Evolutionary conservation across 805 yeast species (phyloP), one percentile per base, ranked within the genome.

Genomic region (Yamadazyma akitaensis): DNA sequence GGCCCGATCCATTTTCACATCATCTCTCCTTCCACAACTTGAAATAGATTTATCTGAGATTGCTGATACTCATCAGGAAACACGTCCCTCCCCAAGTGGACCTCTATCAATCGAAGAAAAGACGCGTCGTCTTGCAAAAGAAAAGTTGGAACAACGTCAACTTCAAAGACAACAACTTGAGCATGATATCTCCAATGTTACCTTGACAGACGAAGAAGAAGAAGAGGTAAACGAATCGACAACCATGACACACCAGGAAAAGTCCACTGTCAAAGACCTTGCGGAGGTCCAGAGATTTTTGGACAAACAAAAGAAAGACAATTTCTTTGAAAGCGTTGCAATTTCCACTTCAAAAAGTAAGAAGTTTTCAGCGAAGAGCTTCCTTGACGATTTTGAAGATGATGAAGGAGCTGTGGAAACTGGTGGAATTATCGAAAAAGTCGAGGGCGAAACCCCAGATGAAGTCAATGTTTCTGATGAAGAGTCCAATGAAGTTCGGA

Each of bases 181-280:
- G 41, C 63, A 62, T 2, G 75, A 72, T 34, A 56, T 71, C 19
- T 48, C 68, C 0, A 60, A 54, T 33, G 54, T 58, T 2, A 53
- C 75, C 0, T 54, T 70, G 21, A 66, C 73, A 1, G 75, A 70
- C 42, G 76, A 70, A 48, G 76, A 72, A 45, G 53, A 65, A 17
- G 76, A 69, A 35, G 53, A 67, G 37, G 53, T 52, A 2, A 56
- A 59, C 33, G 61, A 57, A 21, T 49, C 55, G 1, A 61, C 58
- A 34, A 60, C 63, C 2, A 56, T 44, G 46, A 30, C 46, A 2
- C 17, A 14, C 2, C 43, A 28, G n/a, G 51, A 43, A 26, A 42
- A 46, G 14, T 44, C 51, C 10, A 55, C 67, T 6, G 14, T 41
- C 7, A 64, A 64, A 41, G 64, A 66, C 39, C 53, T 68, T 21